Base-by-base conservation (phyloP, 306 rosid species). In the Sicyos baderoa region DNA sequence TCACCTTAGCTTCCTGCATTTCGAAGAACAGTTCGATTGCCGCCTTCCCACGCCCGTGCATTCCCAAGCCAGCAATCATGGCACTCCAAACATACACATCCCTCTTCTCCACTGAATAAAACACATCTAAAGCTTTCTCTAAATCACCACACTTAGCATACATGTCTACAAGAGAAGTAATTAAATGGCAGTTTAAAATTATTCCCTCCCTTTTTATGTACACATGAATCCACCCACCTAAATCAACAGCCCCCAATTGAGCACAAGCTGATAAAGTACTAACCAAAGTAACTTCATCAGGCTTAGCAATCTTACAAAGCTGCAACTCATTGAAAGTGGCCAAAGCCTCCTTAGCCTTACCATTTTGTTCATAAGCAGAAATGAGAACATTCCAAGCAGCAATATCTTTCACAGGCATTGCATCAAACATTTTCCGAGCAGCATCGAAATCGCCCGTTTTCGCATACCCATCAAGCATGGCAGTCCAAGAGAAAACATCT, bases 21-120 rank as follows among this genome's bases (percentile, higher is more conserved):
- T 73, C 42, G 29, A 73, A 83, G 78, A 87, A 84, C 68, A 76
- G 75, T 59, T 81, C 79, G 58, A 81, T 68, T 40, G 89, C 89
- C 15, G 50, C 85, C 73, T 72, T 77, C 60, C 85, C 93, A 18
- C 53, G 76, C 61, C 92, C 89, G 29, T 87, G 85, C 93, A 85
- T 87, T 22, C 86, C 93, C 61, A 81, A 75, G 59, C 83, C 86
- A 50, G 80, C 87, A 77, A 87, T 84, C 89, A 83, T 83, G 57
- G 88, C 83, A 7, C 89, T 83, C 89, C 93, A 87, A 69, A 79
- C 82, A 44, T 71, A 87, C 68, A 85, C 88, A 62, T 87, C 93
- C 81, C 76, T 84, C 69, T 35, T 76, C 73, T 79, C 86, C 18
- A 10, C 82, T 0, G 75, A 77, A 19, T 23, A 37, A 74, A 85